Evolutionary conservation across 1,284 basidiomycete genomes (phyloP).

Genomic region (Retiboletus flavoniger): DNA sequence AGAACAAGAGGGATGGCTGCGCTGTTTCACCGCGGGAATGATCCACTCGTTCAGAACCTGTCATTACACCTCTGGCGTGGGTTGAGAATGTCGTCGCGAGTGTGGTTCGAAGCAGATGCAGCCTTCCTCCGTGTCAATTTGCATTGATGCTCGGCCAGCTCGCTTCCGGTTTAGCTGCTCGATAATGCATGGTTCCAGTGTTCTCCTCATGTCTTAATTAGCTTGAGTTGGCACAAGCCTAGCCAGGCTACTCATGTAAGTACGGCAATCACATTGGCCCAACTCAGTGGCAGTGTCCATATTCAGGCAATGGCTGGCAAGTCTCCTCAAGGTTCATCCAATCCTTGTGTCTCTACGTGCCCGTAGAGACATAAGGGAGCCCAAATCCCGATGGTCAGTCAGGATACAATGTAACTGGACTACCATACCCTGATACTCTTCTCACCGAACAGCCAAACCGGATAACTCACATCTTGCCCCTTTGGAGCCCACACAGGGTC

Average conservation of each 20-base stretch:
- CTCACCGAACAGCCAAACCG: not conserved
- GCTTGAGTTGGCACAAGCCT: not conserved
- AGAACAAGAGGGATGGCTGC: not conserved
- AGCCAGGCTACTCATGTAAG: too few species aligned
- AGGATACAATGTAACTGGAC: not conserved
- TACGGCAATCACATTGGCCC: not conserved
- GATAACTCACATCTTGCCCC: not conserved
- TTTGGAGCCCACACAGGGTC: not conserved
- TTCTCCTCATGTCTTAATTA: not conserved
- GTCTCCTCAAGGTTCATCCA: not conserved
- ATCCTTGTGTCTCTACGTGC: not conserved
- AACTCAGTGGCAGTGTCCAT: not conserved
- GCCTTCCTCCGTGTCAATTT: not conserved
- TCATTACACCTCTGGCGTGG: not conserved
- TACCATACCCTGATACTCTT: not conserved
- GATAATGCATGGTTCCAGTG: not conserved
- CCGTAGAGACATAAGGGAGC: not conserved
- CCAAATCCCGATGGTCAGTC: not conserved
- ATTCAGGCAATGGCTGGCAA: not conserved
- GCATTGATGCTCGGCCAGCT: not conserved
- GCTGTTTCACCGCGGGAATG: conserved; percentile 9
- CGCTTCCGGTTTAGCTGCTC: not conserved
- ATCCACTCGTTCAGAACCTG: not conserved
- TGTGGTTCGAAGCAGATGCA: not conserved
- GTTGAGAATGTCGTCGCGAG: not conserved